Conservation (phyloP, 805 yeast species). For the Hanseniaspora occidentalis region DNA sequence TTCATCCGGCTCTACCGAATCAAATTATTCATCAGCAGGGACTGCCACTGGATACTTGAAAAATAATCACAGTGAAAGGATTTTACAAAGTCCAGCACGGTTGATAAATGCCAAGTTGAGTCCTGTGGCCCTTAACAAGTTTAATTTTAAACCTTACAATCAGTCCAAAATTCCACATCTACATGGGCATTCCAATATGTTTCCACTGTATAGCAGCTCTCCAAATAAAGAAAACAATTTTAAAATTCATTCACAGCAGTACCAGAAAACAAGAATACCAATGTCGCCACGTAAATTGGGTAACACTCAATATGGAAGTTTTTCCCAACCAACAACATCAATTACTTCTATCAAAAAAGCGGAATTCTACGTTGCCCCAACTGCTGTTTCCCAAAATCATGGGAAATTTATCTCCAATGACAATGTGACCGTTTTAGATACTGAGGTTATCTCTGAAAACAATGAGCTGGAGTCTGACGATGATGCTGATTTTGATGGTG, state of each 20-base stretch:
- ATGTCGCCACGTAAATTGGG: not conserved
- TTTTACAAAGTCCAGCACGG: not conserved
- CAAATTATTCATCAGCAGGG: not conserved
- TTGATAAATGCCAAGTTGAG: not conserved
- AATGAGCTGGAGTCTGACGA: not conserved
- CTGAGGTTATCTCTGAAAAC: not conserved
- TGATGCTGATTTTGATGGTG: constrained; percentile 9
- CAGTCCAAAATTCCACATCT: no score
- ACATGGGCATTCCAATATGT: no score
- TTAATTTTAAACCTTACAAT: no score
- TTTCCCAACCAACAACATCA: no score
- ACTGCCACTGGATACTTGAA: no score
- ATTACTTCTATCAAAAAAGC: no score
- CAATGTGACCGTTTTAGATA: no score
- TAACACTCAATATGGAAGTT: no score
- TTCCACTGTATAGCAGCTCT: no score
- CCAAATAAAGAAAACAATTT: not conserved
- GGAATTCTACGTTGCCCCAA: not conserved
- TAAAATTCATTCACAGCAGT: not conserved
- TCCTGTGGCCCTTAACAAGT: not conserved
- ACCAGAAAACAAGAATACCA: not conserved
- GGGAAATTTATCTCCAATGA: no score
- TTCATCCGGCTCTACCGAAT: not conserved
- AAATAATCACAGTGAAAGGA: no score
- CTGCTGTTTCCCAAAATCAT: not conserved